Evolutionary conservation across 1,139 yeast species (phyloP), one percentile per base, ranked within the genome.

Genomic region (Scheffersomyces quercinus): DNA sequence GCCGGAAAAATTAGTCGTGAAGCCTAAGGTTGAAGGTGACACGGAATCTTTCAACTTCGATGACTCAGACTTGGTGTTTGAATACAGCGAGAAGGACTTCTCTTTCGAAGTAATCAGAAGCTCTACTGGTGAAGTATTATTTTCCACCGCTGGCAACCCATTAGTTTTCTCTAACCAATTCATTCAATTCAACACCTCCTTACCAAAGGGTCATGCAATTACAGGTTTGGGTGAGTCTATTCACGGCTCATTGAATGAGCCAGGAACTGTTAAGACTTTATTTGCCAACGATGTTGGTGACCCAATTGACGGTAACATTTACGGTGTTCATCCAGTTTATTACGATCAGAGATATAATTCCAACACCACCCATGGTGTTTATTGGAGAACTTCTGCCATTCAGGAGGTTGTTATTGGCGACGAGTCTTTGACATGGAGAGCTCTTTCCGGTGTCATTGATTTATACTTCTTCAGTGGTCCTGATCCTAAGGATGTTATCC

Each of bases 381-480:
- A 51, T 42, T 58, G 62, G 62, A 52, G 62, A 48, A 54, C 60
- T 26, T 50, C 59, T 5, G 62, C 62, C 8, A 50, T 52, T 14
- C 62, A 58, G 36, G 62, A 58, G 43, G 55, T 58, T 10, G 41
- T 53, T 9, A 49, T 58, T 40, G 62, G 49, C 8, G 59, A 58
- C 15, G 48, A 52, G 38, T 47, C 57, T 5, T 51, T 58, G 30
- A 64, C 56, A 29, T 65, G 56, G 71, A 60, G 61, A 59, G 58
- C 56, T 32, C 59, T 47, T 45, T 55, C 48, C 46, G 69, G 67
- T 40, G 65, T 49, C 28, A 42, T 66, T 37, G 71, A 66, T 43
- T 55, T 65, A 28, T 66, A 63, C 49, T 60, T 66, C 53, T 66
- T 64, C 47, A 48, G 62, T 30, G 71, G 71, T 3, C 66, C 68